Percentiles rank a stretch among this genome's conserved stretches.
Evolutionary conservation across 176 grass and related monocot species (phyloP).

Genomic region (Aegilops bicornis): DNA sequence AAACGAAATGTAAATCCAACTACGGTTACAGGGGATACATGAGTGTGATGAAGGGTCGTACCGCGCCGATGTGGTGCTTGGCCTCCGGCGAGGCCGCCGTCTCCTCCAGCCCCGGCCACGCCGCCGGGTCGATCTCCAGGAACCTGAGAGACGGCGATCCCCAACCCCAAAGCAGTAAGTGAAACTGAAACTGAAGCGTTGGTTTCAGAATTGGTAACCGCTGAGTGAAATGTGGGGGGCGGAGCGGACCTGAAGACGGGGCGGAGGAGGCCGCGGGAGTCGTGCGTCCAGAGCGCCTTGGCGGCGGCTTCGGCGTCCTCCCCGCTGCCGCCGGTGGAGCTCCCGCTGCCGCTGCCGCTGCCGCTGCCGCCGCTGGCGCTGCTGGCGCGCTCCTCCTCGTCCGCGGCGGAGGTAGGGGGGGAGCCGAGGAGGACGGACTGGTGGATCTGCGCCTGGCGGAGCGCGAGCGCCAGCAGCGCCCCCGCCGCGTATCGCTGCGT

Average conservation of each 20-base stretch:
- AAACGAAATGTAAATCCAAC: neutral
- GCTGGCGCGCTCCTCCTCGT: slow-evolving; percentile 41
- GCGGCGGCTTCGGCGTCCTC: slow-evolving; percentile 25
- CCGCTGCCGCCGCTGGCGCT: slow-evolving; percentile 37
- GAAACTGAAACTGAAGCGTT: neutral
- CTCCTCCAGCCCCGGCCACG: slow-evolving; percentile 88
- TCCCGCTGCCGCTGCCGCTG: slow-evolving; percentile 26
- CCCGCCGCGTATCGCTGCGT: slow-evolving; percentile 91
- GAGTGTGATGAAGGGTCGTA: slow-evolving; percentile 7
- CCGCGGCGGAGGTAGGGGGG: slow-evolving; percentile 17
- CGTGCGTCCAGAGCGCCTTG: slow-evolving; percentile 76
- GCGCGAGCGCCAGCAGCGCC: slow-evolving; percentile 74
- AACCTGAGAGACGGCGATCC: slow-evolving; percentile 49
- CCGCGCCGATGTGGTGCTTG: slow-evolving; percentile 91
- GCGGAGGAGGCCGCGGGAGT: slow-evolving; percentile 87
- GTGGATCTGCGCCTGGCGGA: slow-evolving; percentile 96
- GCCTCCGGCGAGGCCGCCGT: slow-evolving; percentile 74
- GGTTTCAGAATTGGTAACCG: neutral
- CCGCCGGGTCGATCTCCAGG: slow-evolving; percentile 72
- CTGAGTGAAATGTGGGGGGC: neutral
- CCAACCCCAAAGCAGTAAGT: neutral
- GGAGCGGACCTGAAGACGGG: slow-evolving; percentile 82
- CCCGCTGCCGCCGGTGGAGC: slow-evolving; percentile 33
- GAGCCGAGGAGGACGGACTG: slow-evolving; percentile 68
- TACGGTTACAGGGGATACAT: neutral